A percentile compares a stretch with the other conserved stretches of the same genome.
These are phyloP conservation scores for Vitis hybrid DNA, from an alignment of 177 flowering plant genomes.

Conservation along the genomic window DNA sequence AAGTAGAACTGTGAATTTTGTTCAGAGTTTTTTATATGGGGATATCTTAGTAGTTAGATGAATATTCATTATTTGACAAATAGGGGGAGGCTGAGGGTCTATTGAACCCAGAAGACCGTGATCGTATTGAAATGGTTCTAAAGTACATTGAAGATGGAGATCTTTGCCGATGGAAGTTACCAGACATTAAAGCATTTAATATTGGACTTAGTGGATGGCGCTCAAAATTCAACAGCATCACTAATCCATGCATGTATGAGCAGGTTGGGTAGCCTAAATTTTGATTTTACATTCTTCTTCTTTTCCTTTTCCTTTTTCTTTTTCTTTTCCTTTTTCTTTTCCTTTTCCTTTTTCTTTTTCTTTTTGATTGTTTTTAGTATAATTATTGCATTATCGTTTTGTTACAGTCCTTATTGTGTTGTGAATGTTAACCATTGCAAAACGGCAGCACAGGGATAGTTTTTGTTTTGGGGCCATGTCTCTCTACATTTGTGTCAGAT, in stretches of 20 bases:
- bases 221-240: slow-evolving; percentile 67
- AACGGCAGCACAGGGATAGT: no score
- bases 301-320: neutral
- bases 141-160: slow-evolving; percentile 80
- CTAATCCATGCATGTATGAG: slow-evolving; percentile 70
- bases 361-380: no score
- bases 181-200: slow-evolving; percentile 55
- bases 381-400: no score
- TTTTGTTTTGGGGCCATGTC: no score
- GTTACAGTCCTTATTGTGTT: no score
- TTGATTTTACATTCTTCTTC: neutral
- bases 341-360: neutral
- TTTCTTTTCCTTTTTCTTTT: neutral
- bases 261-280: slow-evolving; percentile 49
- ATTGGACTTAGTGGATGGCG: slow-evolving; percentile 62
- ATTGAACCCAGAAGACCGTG: slow-evolving; percentile 36
- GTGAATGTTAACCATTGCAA: no score
- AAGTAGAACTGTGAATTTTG: slow-evolving; percentile 20
- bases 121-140: slow-evolving; percentile 50
- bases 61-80: neutral
- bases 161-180: slow-evolving; percentile 63
- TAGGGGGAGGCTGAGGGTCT: slow-evolving; percentile 40
- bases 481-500: no score
- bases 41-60: neutral
- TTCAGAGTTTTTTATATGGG: neutral